Base-by-base conservation (phyloP, 1,284 basidiomycete genomes). In the Irpex sp. region DNA sequence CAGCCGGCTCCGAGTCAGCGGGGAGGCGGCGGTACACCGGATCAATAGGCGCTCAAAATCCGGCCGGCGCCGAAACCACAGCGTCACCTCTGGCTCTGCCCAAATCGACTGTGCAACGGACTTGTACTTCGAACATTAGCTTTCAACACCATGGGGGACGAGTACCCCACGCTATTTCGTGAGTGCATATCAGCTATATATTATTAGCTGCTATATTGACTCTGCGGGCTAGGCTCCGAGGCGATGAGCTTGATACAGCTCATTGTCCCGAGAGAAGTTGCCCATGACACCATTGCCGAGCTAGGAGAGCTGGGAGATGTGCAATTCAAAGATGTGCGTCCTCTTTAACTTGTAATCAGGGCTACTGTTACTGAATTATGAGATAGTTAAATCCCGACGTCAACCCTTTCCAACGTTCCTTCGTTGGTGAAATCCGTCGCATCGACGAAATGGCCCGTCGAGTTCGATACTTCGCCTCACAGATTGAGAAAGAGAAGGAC, bases 221-320 rank as follows among this genome's bases (percentile, higher is more conserved):
- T 33, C 58, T 69, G 31, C 57, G 67, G 9, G 1, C 43, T 62
- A 96, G 94, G 91, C 67, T 97, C 94, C 81, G 94, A 96, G 79
- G 85, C 88, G 81, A 98, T 98, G 96, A 97, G 94, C 82, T 84
- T 97, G 79, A 92, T 98, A 69, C 96, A 99, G 84, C 89, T 99
- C 74, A 97, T 97, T 78, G 93, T 98, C 70, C 97, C 97, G 57
- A 92, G 93, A 57, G 97, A 99, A 83, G 94, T 97, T 61, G 95
- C 96, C 26, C 97, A 99, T 77, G 94, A 97, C 72, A 94, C 97
- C 58, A 93, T 98, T 65, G 89, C 92, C 66, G 95, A 97, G 75
- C 88, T 99, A 17, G 97, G 94, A 68, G 94, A 98, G 77, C 87
- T 98, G 58, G 95, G 96, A 61, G 88, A 97, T 76, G 92, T 99